Evolutionary conservation across 257 asterid genomes (phyloP), one percentile per base, ranked within the genome.

Genomic region (Coffea eugenioides): DNA sequence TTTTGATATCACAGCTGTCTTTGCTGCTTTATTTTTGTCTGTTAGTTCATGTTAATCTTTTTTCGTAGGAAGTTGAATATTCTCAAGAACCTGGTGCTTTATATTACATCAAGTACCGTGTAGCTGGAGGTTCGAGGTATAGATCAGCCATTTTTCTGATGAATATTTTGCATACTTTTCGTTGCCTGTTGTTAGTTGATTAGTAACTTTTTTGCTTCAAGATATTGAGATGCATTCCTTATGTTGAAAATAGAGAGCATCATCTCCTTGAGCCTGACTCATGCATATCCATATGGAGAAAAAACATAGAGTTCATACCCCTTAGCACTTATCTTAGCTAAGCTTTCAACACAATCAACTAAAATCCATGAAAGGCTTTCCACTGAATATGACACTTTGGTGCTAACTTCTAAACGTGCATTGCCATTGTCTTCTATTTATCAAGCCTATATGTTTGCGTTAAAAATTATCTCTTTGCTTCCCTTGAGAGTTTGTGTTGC

Each of bases 111-210:
- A 94, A 96, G 88, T 96, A 96, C 81, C 98, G 98, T 82, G 99
- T 96, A 88, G 99, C 98, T 80, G 99, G 98, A 84, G 98, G 98
- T 82, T 88, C 98, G 82, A 94, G 90, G 99, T 94, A 89, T 80
- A 59, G 46, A 72, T 71, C 34, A 34, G 20, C 49, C 41, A 51
- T 41, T 66, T 57, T 67, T 51, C 75, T 23, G 20, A 27, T 54
- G 43, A 41, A 16, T 74, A 13, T 73, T 67, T 9, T 10, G 5
- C 21, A 2, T 4, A 8, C 27, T 4, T 59, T 61, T 64, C 10
- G 77, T 68, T 43, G 16, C 39, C 21, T 64, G 31, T 61, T 59
- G 20, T 36, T 8, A 56, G 16, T 27, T 46, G n/a, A 77, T 45
- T 43, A 52, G 49, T 4, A 51, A 67, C 31, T 77, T 68, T 31